Conservation (phyloP, 306 rosid genomes). For the Heteromeles arbutifolia region DNA sequence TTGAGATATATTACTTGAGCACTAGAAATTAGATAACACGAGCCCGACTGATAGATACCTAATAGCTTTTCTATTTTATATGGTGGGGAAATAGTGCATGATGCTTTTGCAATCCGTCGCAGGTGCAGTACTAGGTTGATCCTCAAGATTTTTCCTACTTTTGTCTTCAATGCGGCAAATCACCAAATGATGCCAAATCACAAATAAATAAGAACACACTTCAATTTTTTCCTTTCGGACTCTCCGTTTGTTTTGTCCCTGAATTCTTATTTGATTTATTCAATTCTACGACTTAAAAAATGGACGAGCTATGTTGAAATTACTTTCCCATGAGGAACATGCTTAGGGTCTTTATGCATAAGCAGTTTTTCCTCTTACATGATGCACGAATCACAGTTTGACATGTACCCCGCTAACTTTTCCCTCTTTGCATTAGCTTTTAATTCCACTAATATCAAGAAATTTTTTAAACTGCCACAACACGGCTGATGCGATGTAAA, state of each 20-base stretch:
- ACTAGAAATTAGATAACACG: background rate
- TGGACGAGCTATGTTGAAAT: no score
- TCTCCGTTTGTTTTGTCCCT: background rate
- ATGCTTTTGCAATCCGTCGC: no score
- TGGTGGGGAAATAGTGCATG: background rate
- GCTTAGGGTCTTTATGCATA: no score
- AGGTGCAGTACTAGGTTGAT: no score
- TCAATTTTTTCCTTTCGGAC: background rate
- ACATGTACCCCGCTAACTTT: no score
- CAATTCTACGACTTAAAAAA: no score
- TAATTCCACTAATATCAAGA: no score
- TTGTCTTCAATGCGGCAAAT: background rate
- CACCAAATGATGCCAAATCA: background rate
- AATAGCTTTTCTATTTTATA: background rate
- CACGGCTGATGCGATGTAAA: no score
- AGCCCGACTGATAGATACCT: background rate
- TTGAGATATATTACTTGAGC: background rate
- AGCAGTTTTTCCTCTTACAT: background rate
- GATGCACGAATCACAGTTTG: background rate
- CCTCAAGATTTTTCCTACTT: background rate
- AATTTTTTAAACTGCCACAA: no score
- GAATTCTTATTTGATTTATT: no score
- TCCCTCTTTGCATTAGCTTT: no score
- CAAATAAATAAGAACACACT: background rate
- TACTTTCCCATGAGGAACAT: no score